Base-by-base conservation (phyloP, 2,329 filamentous ascomycete genomes). In the Monosporascus ibericus region DNA sequence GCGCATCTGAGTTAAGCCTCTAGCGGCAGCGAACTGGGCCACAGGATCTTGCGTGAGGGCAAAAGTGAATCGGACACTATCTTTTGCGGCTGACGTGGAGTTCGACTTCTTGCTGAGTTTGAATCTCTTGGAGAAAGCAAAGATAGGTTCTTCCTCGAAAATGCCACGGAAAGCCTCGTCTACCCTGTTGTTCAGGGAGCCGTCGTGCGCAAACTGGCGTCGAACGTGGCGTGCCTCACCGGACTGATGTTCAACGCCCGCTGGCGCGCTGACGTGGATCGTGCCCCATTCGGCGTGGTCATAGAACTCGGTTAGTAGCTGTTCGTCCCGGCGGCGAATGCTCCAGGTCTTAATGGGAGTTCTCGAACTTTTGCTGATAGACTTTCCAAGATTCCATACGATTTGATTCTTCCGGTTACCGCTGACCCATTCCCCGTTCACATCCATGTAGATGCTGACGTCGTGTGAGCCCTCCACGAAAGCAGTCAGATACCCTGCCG, bases 221-320 rank as follows among this genome's bases (percentile, higher is more conserved):
- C 89, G 81, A 22, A 94, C 72, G 8, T 76, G 56, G 2, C 75
- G 77, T 6, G 89, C 87, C 20, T 82, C 84, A 30, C 88, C 90
- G 56, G 81, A 82, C 69, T 92, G 84, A 64, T 92, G 85, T 25
- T 79, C 75, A 18, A 81, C 82, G 63, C 86, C 79, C 57, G 76
- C 72, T 22, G 90, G 88, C 2, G 78, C 89, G 22, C 86, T 86
- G 65, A 95, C 90, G 68, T 89, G 81, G 52, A 95, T 69, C 27
- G 84, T 86, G 4, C 90, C 90, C 90, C 90, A 95, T 79, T 95
- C 90, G 1, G 87, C 81, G 44, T 86, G 85, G 62, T 95, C 90
- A 44, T 71, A 71, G 51, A 79, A 79, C 68, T 95, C 90, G 1
- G 86, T 88, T 50, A 94, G 80, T n/a, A 88, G 74, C 65, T 86